These are phyloP conservation scores for Pseudogymnoascus sp. DNA, from an alignment of 2,329 filamentous ascomycete genomes.

Conservation along the genomic window DNA sequence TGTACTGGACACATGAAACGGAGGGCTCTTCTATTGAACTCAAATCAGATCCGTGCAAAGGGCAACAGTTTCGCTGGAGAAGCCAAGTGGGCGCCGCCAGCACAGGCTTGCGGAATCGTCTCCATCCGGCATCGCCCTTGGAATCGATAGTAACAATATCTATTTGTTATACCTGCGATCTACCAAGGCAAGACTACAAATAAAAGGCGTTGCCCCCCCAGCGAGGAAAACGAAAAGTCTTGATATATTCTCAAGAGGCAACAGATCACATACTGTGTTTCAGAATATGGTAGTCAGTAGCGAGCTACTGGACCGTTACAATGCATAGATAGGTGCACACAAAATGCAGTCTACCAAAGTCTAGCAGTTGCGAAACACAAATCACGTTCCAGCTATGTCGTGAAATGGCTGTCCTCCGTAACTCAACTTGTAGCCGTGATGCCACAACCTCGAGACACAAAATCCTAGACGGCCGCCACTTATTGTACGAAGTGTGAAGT, in stretches of 20 bases:
- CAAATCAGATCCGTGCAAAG: conserved; percentile 2
- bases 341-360: background rate
- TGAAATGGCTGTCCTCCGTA: background rate
- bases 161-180: background rate
- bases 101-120: background rate
- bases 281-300: background rate
- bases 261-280: background rate
- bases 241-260: background rate
- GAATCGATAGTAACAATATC: background rate
- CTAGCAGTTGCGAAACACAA: background rate
- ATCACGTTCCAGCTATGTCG: conserved; percentile 2
- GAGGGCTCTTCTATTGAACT: background rate
- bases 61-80: background rate
- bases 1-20: conserved; percentile 47
- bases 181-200: background rate
- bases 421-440: background rate
- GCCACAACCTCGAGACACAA: background rate
- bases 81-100: background rate
- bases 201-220: background rate
- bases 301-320: background rate
- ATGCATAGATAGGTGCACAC: background rate
- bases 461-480: background rate
- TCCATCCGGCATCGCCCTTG: background rate
- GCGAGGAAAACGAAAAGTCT: background rate
- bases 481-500: too few species aligned